These are phyloP conservation scores for Arxiozyma slooffiae DNA, from an alignment of 1,139 yeast species.

Conservation along the genomic window DNA sequence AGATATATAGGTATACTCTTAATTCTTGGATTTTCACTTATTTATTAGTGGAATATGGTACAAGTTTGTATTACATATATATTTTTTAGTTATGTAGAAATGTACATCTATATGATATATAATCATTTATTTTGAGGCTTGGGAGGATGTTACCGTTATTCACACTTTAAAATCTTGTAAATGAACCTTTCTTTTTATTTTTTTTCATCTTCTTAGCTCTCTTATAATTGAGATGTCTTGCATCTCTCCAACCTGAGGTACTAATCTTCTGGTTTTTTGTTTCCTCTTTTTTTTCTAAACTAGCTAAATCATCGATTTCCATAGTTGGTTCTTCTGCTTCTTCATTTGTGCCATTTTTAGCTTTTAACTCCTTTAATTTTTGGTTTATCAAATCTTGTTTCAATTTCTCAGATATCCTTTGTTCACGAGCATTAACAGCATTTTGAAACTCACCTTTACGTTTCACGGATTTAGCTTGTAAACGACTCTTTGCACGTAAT, in stretches of 20 bases:
- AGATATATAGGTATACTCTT: neutral
- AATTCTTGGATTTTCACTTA: neutral
- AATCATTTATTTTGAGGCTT: neutral
- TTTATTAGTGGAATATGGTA: too few species aligned
- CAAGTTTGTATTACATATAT: too few species aligned
- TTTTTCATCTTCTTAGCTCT: slow-evolving; percentile 45
- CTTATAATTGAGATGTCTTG: slow-evolving; percentile 62
- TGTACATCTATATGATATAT: too few species aligned
- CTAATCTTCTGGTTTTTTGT: slow-evolving; percentile 38
- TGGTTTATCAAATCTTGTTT: slow-evolving; percentile 39
- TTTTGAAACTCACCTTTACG: slow-evolving; percentile 61
- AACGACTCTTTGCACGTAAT: slow-evolving; percentile 69
- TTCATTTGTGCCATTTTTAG: slow-evolving; percentile 15
- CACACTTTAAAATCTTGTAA: slow-evolving; percentile 17
- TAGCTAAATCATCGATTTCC: slow-evolving; percentile 17
- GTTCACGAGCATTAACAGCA: slow-evolving; percentile 56
- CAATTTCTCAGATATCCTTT: slow-evolving; percentile 57
- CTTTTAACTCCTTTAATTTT: slow-evolving; percentile 27
- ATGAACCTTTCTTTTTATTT: slow-evolving; percentile 29
- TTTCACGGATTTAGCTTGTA: slow-evolving; percentile 66
- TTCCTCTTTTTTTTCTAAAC: slow-evolving; percentile 10
- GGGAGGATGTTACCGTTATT: too few species aligned
- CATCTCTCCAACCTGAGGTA: slow-evolving; percentile 78
- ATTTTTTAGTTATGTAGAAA: too few species aligned
- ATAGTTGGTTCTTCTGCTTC: slow-evolving; percentile 18